phyloP scores from a whole-genome alignment of 371 early-diverging fungal species.

The Mucor irregularis region DNA sequence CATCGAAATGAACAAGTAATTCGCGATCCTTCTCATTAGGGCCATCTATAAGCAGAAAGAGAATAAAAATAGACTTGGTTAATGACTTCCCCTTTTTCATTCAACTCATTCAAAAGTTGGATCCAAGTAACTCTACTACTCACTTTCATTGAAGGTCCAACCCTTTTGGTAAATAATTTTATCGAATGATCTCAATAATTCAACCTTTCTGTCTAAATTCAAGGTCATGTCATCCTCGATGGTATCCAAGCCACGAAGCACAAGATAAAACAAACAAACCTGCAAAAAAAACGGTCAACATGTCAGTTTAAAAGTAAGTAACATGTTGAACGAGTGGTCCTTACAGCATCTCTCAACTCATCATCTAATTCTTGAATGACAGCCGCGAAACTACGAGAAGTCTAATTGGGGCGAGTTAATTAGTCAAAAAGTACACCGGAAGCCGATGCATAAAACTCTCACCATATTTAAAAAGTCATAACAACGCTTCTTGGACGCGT shows the following conservation, averaged over 20 bases:
- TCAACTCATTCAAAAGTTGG: not conserved
- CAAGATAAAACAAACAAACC: slow-evolving; percentile 90
- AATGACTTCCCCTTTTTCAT: not conserved
- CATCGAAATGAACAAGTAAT: slow-evolving; percentile 84
- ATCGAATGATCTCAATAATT: slow-evolving; percentile 80
- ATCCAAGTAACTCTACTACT: no score
- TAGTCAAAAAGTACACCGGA: not conserved
- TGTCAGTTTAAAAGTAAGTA: not conserved
- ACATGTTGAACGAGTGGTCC: slow-evolving; percentile 3
- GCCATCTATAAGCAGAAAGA: slow-evolving; percentile 56
- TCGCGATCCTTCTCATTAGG: slow-evolving; percentile 93
- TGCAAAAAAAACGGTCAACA: slow-evolving; percentile 10
- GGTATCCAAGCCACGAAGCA: slow-evolving; percentile 95
- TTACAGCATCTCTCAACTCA: slow-evolving; percentile 82
- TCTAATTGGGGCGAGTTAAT: slow-evolving; percentile 33
- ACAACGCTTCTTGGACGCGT: slow-evolving; percentile 69
- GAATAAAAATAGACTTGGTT: not conserved
- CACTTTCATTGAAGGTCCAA: slow-evolving; percentile 86
- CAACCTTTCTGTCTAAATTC: slow-evolving; percentile 70
- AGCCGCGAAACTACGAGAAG: slow-evolving; percentile 94
- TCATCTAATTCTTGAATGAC: slow-evolving; percentile 93
- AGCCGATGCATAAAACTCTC: slow-evolving; percentile 1
- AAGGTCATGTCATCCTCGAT: slow-evolving; percentile 98
- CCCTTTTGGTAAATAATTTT: slow-evolving; percentile 76
- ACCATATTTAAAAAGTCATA: slow-evolving; percentile 85